Conservation (phyloP, 306 rosid genomes). For the Sindora glabra region DNA sequence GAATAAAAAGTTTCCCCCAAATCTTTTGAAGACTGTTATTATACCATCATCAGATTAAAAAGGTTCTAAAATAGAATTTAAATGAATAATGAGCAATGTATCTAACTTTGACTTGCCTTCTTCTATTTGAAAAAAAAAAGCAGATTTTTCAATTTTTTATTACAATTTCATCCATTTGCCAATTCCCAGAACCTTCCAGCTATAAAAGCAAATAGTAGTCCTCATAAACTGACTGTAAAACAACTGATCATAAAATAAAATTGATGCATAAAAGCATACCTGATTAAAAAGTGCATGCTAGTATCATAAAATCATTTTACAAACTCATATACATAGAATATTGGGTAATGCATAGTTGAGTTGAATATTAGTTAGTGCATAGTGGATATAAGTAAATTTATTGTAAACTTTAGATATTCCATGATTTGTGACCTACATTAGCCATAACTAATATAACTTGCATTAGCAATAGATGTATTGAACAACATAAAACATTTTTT, state of each 20-base stretch:
- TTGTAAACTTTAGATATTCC: too few relatives aligned
- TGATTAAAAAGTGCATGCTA: too few relatives aligned
- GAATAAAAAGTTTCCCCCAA: constrained; percentile 68
- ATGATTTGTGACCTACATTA: too few relatives aligned
- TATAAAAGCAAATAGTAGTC: constrained; percentile 22
- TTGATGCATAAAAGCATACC: constrained; percentile 37
- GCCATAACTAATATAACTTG: too few relatives aligned
- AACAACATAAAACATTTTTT: too few relatives aligned
- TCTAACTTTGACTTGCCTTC: constrained; percentile 43
- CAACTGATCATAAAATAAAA: background rate
- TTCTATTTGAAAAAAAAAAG: constrained; percentile 86
- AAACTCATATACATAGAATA: too few relatives aligned
- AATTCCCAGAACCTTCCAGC: constrained; percentile 97
- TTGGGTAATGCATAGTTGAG: too few relatives aligned
- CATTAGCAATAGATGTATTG: too few relatives aligned
- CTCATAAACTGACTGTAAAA: constrained; percentile 12
- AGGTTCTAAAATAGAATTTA: constrained; percentile 9
- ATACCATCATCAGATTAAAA: constrained; percentile 22
- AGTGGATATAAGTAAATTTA: too few relatives aligned
- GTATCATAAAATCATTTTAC: too few relatives aligned
- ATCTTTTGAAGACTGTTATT: constrained; percentile 69
- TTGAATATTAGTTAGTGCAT: too few relatives aligned
- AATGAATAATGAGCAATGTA: constrained; percentile 4
- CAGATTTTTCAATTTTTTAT: constrained; percentile 80
- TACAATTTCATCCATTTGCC: constrained; percentile 92